phyloP scores from a whole-genome alignment of 2,329 filamentous ascomycete species.

The Beauveria pseudobassiana region DNA sequence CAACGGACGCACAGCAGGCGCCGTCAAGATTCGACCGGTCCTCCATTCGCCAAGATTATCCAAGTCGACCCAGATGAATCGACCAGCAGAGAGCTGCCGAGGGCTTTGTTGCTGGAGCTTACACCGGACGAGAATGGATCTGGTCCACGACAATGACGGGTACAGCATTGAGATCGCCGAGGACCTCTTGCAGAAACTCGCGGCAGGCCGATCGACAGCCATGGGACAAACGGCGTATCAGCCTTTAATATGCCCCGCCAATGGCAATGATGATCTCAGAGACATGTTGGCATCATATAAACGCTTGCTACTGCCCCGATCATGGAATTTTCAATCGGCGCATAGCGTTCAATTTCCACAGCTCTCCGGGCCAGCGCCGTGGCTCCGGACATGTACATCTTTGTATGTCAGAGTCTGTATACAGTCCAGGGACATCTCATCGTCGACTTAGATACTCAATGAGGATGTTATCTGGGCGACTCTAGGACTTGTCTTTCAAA shows the following conservation, averaged over 20 bases:
- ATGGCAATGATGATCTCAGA: slow-evolving; percentile 8
- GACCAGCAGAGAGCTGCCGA: slow-evolving; percentile 16
- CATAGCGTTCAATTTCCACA: background rate
- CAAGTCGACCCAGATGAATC: slow-evolving; percentile 4
- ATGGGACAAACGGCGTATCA: background rate
- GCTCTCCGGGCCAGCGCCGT: background rate
- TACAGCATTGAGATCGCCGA: background rate
- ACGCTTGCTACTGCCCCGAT: background rate
- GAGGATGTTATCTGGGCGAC: background rate
- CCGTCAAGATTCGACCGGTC: background rate
- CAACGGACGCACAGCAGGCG: background rate
- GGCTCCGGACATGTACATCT: background rate
- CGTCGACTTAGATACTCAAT: background rate
- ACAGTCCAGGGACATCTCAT: background rate
- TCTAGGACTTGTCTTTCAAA: background rate
- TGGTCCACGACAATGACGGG: slow-evolving; percentile 12
- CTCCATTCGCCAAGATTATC: background rate
- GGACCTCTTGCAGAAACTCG: background rate
- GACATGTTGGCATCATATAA: background rate
- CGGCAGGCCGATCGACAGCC: background rate
- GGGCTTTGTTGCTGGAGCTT: background rate
- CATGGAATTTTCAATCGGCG: slow-evolving; percentile 3
- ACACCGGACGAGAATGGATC: slow-evolving; percentile 10
- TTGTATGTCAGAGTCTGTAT: background rate
- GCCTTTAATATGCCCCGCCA: slow-evolving; percentile 13